Evolutionary conservation across 768 basidiomycete genomes (phyloP), one percentile per base, ranked within the genome.

Genomic region (Suillus occidentalis): DNA sequence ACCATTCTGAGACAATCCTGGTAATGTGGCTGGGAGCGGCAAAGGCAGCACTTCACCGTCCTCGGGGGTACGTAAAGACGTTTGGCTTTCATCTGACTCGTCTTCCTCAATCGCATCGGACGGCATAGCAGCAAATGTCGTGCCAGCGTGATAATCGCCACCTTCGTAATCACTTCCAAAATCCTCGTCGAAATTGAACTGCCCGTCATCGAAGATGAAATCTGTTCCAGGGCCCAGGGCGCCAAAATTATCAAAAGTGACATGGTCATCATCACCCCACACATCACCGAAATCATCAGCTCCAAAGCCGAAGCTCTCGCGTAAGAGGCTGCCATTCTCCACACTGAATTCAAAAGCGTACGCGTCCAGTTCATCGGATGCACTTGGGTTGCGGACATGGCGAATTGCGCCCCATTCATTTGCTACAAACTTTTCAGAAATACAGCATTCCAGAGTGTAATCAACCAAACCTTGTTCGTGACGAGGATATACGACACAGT

Each of bases 401-500:
- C 72, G 74, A 65, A 76, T 67, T 37, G 31, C 12, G 31, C 72
- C 73, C 73, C 73, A 76, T 66, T 75, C 73, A 58, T 77, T 65
- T 16, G 70, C 75, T 76, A 58, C 12, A 63, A 67, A 13, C 10
- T 36, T 42, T 40, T 59, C 58, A 59, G 58, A 20, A 42, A 42
- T 7, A n/a, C 6, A 28, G 18, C 10, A 59, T 42, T 59, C 2
- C 6, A 20, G 10, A 59, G 28, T 28, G 25, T 18, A 20, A 59
- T 42, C 9, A 28, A 59, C 18, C 40, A 20, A 64, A 76, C 74
- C 68, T 64, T 67, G 72, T 6, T 64, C 68, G 28, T 61, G 67
- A 47, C 76, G 76, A 47, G 72, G 71, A 67, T 75, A 76, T 28
- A 75, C 69, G 4, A 75, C 71, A 18, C n/a, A 70, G 61, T 75